Conservation (phyloP, 2,329 filamentous ascomycete species). For the Bipolaris bicolor region DNA sequence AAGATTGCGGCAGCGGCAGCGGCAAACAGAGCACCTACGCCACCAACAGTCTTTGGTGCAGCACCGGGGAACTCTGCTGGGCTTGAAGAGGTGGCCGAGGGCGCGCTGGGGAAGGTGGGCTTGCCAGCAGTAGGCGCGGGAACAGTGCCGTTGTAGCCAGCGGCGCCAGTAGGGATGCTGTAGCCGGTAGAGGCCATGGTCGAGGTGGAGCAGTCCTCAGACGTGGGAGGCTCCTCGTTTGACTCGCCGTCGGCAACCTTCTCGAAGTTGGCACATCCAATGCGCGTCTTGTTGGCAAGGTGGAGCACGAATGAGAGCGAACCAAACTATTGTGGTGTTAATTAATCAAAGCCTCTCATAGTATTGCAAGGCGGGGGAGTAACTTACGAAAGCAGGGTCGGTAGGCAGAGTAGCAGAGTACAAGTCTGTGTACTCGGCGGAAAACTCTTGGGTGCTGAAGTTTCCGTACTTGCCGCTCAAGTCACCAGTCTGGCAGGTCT, state of each 20-base stretch:
- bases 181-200: slow-evolving; percentile 4
- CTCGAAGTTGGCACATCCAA: slow-evolving; percentile 64
- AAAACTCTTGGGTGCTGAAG: slow-evolving; percentile 39
- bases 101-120: slow-evolving; percentile 21
- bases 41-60: slow-evolving; percentile 27
- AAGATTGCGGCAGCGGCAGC: slow-evolving; percentile 31
- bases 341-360: background rate
- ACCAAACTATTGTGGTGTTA: slow-evolving; percentile 47
- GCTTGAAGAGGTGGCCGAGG: slow-evolving; percentile 5
- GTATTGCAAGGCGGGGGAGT: background rate
- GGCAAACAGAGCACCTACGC: slow-evolving; percentile 29
- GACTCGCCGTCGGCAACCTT: slow-evolving; percentile 60
- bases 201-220: background rate
- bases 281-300: slow-evolving; percentile 58
- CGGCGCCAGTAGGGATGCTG: slow-evolving; percentile 10
- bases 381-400: slow-evolving; percentile 50
- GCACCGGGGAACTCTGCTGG: slow-evolving; percentile 28
- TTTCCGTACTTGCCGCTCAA: slow-evolving; percentile 55
- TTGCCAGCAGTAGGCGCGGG: slow-evolving; percentile 26
- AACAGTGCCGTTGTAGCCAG: slow-evolving; percentile 20
- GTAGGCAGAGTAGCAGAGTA: slow-evolving; percentile 46
- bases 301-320: slow-evolving; percentile 63
- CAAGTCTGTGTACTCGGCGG: slow-evolving; percentile 41
- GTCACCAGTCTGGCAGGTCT: slow-evolving; percentile 54
- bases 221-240: slow-evolving; percentile 43